Conservation (phyloP, 768 basidiomycete genomes). For the Rhodotorula diobovata region DNA sequence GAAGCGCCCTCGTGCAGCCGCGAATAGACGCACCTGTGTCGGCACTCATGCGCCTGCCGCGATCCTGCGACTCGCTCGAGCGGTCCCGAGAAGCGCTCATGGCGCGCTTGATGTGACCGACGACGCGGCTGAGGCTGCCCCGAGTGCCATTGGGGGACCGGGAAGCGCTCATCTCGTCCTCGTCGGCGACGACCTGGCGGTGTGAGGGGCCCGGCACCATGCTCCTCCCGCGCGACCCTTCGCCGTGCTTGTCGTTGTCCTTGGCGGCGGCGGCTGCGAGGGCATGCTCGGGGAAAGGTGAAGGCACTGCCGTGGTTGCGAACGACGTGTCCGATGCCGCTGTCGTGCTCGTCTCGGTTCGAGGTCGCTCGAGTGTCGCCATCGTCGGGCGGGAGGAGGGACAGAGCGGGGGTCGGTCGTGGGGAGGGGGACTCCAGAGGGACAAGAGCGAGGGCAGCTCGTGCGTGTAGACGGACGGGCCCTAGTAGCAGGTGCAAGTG, state of each 20-base stretch:
- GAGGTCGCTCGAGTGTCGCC: constrained; percentile 25
- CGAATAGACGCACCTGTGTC: background rate
- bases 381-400: background rate
- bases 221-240: background rate
- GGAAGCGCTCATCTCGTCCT: background rate
- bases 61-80: background rate
- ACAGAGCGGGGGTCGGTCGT: background rate
- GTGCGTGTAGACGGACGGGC: too few relatives aligned
- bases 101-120: constrained; percentile 19
- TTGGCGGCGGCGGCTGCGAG: background rate
- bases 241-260: too few relatives aligned
- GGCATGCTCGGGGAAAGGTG: constrained; percentile 11
- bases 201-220: background rate
- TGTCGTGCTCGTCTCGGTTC: background rate
- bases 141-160: constrained; percentile 9
- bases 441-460: too few relatives aligned
- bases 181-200: background rate
- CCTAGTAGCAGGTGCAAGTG: too few relatives aligned
- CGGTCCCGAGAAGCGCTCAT: constrained; percentile 12
- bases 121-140: constrained; percentile 25
- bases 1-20: too few relatives aligned
- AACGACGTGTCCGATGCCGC: background rate
- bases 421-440: background rate
- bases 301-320: constrained; percentile 1
- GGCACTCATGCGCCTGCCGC: background rate